phyloP scores from a whole-genome alignment of 2,329 filamentous ascomycete genomes.

The Endocalyx cinctus region DNA sequence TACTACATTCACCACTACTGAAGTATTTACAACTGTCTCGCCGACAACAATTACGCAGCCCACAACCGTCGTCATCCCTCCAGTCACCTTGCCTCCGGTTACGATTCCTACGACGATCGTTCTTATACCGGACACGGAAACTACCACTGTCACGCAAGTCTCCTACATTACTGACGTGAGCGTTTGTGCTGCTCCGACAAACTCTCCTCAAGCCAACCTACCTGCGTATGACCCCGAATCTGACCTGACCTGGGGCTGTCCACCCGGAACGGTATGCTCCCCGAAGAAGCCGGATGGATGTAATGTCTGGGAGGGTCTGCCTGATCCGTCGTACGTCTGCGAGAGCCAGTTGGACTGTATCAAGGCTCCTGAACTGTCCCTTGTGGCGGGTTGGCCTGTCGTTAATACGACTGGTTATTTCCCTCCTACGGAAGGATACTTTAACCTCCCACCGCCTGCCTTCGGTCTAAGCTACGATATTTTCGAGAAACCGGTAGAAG shows the following conservation, averaged over 20 bases:
- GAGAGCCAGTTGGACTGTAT: slow-evolving; percentile 38
- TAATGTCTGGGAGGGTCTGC: slow-evolving; percentile 46
- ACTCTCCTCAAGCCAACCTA: slow-evolving; percentile 16
- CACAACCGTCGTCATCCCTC: slow-evolving; percentile 8
- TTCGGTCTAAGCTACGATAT: slow-evolving; percentile 63
- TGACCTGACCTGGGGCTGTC: slow-evolving; percentile 49
- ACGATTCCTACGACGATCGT: slow-evolving; percentile 11
- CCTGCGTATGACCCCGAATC: slow-evolving; percentile 30
- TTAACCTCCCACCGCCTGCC: slow-evolving; percentile 56
- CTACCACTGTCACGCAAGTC: slow-evolving; percentile 8
- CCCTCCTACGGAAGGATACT: slow-evolving; percentile 52
- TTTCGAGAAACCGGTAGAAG: slow-evolving; percentile 47
- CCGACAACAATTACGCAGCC: slow-evolving; percentile 17
- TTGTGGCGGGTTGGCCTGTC: too few relatives aligned
- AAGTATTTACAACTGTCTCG: slow-evolving; percentile 18
- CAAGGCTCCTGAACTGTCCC: slow-evolving; percentile 29
- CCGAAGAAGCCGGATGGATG: slow-evolving; percentile 45
- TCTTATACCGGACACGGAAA: slow-evolving; percentile 4
- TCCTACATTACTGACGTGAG: slow-evolving; percentile 27
- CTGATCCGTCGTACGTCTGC: slow-evolving; percentile 43
- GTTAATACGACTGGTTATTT: slow-evolving; percentile 46
- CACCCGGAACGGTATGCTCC: slow-evolving; percentile 48
- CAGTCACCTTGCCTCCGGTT: slow-evolving; percentile 5
- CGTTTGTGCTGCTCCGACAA: slow-evolving; percentile 42
- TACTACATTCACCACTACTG: slow-evolving; percentile 24